A percentile compares a stretch with the other conserved stretches of the same genome.
Evolutionary conservation across 176 grass and related monocot species (phyloP).

Genomic region (Melocanna baccifera): DNA sequence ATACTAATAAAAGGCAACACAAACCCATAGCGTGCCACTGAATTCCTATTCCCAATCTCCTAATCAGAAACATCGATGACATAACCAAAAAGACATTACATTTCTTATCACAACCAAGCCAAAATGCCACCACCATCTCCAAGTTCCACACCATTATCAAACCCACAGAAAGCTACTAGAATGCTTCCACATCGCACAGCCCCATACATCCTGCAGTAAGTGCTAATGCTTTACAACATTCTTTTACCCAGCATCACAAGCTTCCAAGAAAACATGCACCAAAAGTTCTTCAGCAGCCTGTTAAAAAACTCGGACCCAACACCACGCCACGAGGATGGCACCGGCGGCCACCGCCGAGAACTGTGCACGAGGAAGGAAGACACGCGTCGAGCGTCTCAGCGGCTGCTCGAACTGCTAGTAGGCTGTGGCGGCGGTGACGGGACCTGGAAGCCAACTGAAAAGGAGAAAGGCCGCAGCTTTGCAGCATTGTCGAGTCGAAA

Average conservation of each 20-base stretch:
- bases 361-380: neutral
- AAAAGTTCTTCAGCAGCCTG: neutral
- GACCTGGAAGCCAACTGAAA: neutral
- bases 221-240: conserved; percentile 29
- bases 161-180: conserved; percentile 19
- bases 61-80: neutral
- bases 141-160: conserved; percentile 12
- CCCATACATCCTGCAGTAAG: conserved; percentile 13
- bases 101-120: conserved; percentile 4
- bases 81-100: neutral
- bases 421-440: neutral
- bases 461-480: neutral
- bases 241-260: conserved; percentile 19
- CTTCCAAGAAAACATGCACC: conserved; percentile 4
- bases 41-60: neutral
- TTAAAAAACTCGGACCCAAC: conserved; percentile 14
- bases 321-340: neutral
- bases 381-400: neutral
- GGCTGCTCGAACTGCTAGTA: neutral
- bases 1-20: neutral
- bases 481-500: neutral
- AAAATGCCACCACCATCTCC: conserved; percentile 18
- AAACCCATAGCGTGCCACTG: neutral
- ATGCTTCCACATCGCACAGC: neutral
- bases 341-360: conserved; percentile 1